Evolutionary conservation across 345 rosid species (phyloP), one percentile per base, ranked within the genome.

Genomic region (Eutrema japonicum): DNA sequence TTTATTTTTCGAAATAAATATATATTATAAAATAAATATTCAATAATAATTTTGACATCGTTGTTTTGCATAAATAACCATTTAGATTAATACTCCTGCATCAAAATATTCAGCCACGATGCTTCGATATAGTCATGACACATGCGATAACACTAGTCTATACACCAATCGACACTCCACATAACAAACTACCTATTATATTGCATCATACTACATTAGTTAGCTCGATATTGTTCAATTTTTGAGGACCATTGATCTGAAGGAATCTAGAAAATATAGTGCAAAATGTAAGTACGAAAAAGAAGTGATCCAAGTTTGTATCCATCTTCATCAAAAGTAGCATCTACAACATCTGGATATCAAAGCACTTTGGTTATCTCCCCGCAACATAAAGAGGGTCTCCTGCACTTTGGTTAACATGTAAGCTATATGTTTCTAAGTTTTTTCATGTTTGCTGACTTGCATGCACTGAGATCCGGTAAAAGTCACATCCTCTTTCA

Each of bases 301-400:
- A 61, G 16, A 62, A 8, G 33, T 13, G 62, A 32, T 62, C 41
- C 8, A 43, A 53, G 40, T 64, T 36, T 49, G 51, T 86, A 93
- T 96, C 98, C 96, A 37, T 90, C 98, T 71, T 79, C 64, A 8
- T 87, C 92, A 79, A 81, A 80, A 58, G 80, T 7, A 46, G 33
- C 86, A 77, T 85, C 85, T 10, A 73, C 80, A 53, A 41, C n/a
- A 74, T 84, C 85, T 55, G 82, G 62, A 66, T n/a, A n/a, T 73
- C 79, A 46, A 76, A 81, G 75, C 76, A 64, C 75, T 78, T 86
- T 42, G 98, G 93, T 74, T 82, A 85, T 70, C 96, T 93, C 2
- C 96, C 93, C 37, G 50, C 77, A 48, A 71, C 81, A 82, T 90
- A 89, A 16, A 89, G 93, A 54, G 93, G 89, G 84, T 93, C 89